phyloP scores from a whole-genome alignment of 1,284 basidiomycete genomes.

The Puccinia triticina region DNA sequence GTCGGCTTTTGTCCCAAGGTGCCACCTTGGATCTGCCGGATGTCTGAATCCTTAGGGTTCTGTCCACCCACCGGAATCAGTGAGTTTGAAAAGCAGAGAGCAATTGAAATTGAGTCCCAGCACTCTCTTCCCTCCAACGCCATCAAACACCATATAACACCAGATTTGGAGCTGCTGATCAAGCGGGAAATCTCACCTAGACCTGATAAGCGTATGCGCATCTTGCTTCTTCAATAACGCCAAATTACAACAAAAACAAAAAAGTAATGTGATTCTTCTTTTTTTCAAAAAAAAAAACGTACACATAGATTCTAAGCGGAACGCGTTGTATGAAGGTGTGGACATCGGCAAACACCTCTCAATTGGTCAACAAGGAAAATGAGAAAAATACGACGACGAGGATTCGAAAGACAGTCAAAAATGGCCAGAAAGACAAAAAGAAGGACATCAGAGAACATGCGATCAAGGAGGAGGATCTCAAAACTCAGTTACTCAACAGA shows the following conservation, averaged over 20 bases:
- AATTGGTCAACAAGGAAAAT: not conserved
- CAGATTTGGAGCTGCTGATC: not conserved
- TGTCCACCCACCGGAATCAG: conserved; percentile 21
- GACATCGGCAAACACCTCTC: not conserved
- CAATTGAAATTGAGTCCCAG: not conserved
- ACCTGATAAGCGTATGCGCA: not conserved
- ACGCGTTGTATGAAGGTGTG: not conserved
- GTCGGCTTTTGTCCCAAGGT: not conserved
- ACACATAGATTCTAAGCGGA: not conserved
- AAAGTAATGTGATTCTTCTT: no score
- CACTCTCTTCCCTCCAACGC: conserved; percentile 4
- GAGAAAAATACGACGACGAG: not conserved
- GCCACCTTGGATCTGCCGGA: conserved; percentile 9
- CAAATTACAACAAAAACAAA: no score
- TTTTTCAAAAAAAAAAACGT: not conserved
- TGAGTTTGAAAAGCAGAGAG: not conserved
- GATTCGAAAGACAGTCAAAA: not conserved
- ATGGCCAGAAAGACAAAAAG: not conserved
- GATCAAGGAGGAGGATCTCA: not conserved
- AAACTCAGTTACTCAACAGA: not conserved
- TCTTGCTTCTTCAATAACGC: not conserved
- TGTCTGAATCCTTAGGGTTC: conserved; percentile 14
- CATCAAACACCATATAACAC: not conserved
- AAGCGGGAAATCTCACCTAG: not conserved
- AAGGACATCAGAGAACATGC: not conserved